phyloP scores from a whole-genome alignment of 306 rosid species.

The Ammopiptanthus mongolicus region DNA sequence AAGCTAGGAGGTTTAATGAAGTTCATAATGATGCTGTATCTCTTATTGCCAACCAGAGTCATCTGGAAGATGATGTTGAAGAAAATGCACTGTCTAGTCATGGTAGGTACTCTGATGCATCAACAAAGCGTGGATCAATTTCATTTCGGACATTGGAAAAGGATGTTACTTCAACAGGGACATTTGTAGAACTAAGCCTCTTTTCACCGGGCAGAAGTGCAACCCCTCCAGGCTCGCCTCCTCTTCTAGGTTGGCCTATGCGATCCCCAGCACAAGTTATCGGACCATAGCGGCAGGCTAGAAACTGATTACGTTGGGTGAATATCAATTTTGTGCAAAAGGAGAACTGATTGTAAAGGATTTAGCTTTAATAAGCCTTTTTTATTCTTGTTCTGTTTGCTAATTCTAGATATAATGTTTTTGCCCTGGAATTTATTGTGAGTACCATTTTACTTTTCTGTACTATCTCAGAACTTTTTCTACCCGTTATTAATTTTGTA shows the following conservation, averaged over 20 bases:
- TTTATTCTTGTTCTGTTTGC: slow-evolving; percentile 46
- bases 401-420: slow-evolving; percentile 58
- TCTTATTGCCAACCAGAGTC: slow-evolving; percentile 78
- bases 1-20: slow-evolving; percentile 58
- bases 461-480: slow-evolving; percentile 25
- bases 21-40: slow-evolving; percentile 67
- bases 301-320: slow-evolving; percentile 40
- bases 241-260: slow-evolving; percentile 87
- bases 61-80: slow-evolving; percentile 39
- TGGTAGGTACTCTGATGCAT: slow-evolving; percentile 61
- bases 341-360: slow-evolving; percentile 82
- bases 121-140: slow-evolving; percentile 81
- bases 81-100: slow-evolving; percentile 58
- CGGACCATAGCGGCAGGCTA: slow-evolving; percentile 39
- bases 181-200: slow-evolving; percentile 88
- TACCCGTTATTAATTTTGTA: slow-evolving; percentile 19
- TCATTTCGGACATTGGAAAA: slow-evolving; percentile 69
- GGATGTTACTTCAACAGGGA: slow-evolving; percentile 58
- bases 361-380: slow-evolving; percentile 66
- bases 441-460: slow-evolving; percentile 15
- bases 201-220: slow-evolving; percentile 76
- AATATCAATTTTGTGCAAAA: slow-evolving; percentile 81
- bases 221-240: slow-evolving; percentile 80
- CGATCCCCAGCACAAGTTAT: slow-evolving; percentile 40
- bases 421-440: slow-evolving; percentile 37